Base-by-base conservation (phyloP, 2,329 filamentous ascomycete genomes). In the Cadophora luteo-olivacea region DNA sequence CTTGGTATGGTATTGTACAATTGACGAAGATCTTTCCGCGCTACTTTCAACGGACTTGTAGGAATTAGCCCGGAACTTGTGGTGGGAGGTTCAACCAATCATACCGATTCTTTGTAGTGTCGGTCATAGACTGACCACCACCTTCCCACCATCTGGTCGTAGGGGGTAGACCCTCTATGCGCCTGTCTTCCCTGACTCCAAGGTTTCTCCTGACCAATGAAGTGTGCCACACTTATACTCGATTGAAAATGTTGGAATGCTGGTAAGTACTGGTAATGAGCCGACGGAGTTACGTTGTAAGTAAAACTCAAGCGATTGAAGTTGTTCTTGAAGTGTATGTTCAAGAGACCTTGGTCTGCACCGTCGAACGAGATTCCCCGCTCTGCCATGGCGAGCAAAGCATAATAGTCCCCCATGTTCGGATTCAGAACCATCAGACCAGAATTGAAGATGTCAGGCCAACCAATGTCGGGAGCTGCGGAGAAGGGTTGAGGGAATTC, bases 391-490 rank as follows among this genome's bases (percentile, higher is more conserved):
- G 92, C 92, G 72, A 89, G 84, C 77, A 99, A 85, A 52, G 93
- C 92, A 81, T 93, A 91, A 81, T 94, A 98, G 73, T 97, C 94
- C 67, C 91, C 91, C 86, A 94, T 84, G 80, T 95, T 91, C 41
- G 96, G 96, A 19, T 86, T 91, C 69, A 99, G 81, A 45, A 94
- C 93, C 93, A 99, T 97, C 75, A 99, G 89, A 76, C 96, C 96
- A n/a, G 92, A 94, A 81, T 99, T 99, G 88, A 98, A 98, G 70
- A 94, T 87, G 81, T 99, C 96, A 41, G 96, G 96, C 96, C 96
- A 99, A 74, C 96, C 96, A 75, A 98, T 94, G 80, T 99, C 96
- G 38, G 96, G 94, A 12, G 92, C 94, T 1, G 96, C 89, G 51
- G 88, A 86, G 77, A 91, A 90, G 65, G 84, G 77, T 60, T 87